A percentile compares a stretch with the other conserved stretches of the same genome.
Evolutionary conservation across 768 basidiomycete genomes (phyloP).

Genomic region (Tricholoma matsutake): DNA sequence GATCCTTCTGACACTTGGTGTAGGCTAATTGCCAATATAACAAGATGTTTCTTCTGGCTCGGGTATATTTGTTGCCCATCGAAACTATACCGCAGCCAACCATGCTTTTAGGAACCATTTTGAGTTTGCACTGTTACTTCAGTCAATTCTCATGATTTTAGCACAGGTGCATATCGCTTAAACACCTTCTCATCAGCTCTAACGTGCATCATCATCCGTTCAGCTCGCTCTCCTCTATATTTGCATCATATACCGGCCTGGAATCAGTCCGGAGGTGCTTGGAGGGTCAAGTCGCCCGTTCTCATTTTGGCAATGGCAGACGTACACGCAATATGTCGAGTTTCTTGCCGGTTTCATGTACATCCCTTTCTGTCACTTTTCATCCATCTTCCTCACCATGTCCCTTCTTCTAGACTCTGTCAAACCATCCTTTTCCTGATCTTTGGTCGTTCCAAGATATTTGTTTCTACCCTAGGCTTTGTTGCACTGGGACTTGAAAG

Average conservation of each 20-base stretch:
- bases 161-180: slow-evolving; percentile 55
- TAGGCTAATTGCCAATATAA: slow-evolving; percentile 81
- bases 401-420: slow-evolving; percentile 42
- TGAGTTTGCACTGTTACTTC: slow-evolving; percentile 72
- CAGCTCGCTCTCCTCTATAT: slow-evolving; percentile 80
- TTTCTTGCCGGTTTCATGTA: slow-evolving; percentile 80
- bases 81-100: not conserved
- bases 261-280: slow-evolving; percentile 54
- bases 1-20: slow-evolving; percentile 9
- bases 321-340: slow-evolving; percentile 76
- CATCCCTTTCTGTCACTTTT: slow-evolving; percentile 14
- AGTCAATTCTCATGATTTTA: slow-evolving; percentile 82
- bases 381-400: slow-evolving; percentile 21
- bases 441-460: slow-evolving; percentile 59
- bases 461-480: slow-evolving; percentile 66
- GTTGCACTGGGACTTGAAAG: slow-evolving; percentile 81
- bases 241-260: slow-evolving; percentile 70
- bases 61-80: slow-evolving; percentile 38
- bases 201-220: slow-evolving; percentile 5
- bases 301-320: slow-evolving; percentile 84
- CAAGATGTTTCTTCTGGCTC: slow-evolving; percentile 89
- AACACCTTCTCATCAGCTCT: slow-evolving; percentile 5
- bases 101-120: slow-evolving; percentile 50
- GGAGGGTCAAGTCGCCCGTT: slow-evolving; percentile 62
- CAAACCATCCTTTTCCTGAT: slow-evolving; percentile 75